Percentiles rank a stretch among this genome's conserved stretches.
Conservation (phyloP, 2,329 filamentous ascomycete genomes). For the Talaromyces sp. region DNA sequence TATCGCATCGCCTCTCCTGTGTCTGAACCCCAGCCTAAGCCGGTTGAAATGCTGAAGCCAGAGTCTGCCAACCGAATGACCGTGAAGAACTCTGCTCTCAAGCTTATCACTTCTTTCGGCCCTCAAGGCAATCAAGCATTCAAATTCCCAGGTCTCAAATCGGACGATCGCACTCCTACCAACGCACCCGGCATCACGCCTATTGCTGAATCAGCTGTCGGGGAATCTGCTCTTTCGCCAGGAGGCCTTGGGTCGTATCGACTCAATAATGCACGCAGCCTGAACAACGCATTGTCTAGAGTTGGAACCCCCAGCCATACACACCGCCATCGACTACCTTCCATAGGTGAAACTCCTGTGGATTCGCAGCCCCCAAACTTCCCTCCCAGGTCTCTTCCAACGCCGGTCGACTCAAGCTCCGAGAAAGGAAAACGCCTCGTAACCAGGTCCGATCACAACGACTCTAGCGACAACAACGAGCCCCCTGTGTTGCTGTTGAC, state of each 20-base stretch:
- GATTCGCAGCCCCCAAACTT: slow-evolving; percentile 46
- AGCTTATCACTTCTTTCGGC: slow-evolving; percentile 86
- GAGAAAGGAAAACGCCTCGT: slow-evolving; percentile 42
- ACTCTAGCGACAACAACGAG: slow-evolving; percentile 28
- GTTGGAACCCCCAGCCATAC: slow-evolving; percentile 59
- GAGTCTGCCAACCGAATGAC: slow-evolving; percentile 54
- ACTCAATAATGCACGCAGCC: slow-evolving; percentile 58
- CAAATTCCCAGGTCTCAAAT: slow-evolving; percentile 57
- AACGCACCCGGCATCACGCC: slow-evolving; percentile 76
- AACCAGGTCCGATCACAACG: slow-evolving; percentile 8
- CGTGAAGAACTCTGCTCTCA: slow-evolving; percentile 77
- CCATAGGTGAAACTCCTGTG: slow-evolving; percentile 67
- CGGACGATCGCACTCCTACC: slow-evolving; percentile 66
- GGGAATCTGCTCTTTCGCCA: slow-evolving; percentile 61
- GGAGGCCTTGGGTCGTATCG: slow-evolving; percentile 58
- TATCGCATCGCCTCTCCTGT: slow-evolving; percentile 41
- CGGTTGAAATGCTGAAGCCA: slow-evolving; percentile 18
- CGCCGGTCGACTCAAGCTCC: slow-evolving; percentile 47
- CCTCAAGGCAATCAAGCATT: slow-evolving; percentile 49
- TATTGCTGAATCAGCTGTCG: slow-evolving; percentile 71
- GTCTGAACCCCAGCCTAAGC: slow-evolving; percentile 51
- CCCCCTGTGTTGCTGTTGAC: slow-evolving; percentile 38
- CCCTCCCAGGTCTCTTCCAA: slow-evolving; percentile 41
- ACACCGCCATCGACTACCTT: slow-evolving; percentile 66
- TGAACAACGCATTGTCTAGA: slow-evolving; percentile 66